These are phyloP conservation scores for Asterionellopsis glacialis DNA, from an alignment of 108 stramenopile species.

Conservation along the genomic window DNA sequence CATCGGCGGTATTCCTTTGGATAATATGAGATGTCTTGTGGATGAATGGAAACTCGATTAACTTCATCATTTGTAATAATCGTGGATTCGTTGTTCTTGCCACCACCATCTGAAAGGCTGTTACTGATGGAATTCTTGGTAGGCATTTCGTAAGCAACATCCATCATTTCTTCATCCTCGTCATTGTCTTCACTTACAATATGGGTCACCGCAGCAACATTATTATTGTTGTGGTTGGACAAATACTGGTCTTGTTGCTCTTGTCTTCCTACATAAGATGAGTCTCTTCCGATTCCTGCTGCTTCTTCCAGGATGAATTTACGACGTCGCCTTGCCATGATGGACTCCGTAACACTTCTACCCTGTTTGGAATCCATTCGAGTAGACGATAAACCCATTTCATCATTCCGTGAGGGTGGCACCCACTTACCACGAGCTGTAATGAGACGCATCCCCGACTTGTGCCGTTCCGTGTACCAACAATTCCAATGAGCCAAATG, in stretches of 20 bases:
- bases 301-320: too few species aligned
- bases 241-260: neutral
- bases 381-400: too few species aligned
- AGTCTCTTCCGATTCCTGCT: too few species aligned
- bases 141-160: too few species aligned
- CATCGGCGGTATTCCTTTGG: constrained; percentile 54
- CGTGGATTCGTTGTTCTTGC: neutral
- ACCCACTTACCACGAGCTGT: constrained; percentile 23
- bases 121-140: too few species aligned
- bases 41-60: constrained; percentile 29
- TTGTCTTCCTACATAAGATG: too few species aligned
- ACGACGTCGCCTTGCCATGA: too few species aligned
- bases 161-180: constrained; percentile 11
- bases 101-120: neutral
- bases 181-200: constrained; percentile 9
- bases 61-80: constrained; percentile 29
- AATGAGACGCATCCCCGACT: constrained; percentile 38
- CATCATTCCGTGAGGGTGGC: neutral
- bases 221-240: constrained; percentile 6
- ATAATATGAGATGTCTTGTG: constrained; percentile 62
- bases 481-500: constrained; percentile 63
- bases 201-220: too few species aligned
- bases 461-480: constrained; percentile 42
- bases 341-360: too few species aligned
- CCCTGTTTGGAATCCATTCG: too few species aligned